Evolutionary conservation across 805 yeast genomes (phyloP), one percentile per base, ranked within the genome.

Genomic region (Kuraishia borneana): DNA sequence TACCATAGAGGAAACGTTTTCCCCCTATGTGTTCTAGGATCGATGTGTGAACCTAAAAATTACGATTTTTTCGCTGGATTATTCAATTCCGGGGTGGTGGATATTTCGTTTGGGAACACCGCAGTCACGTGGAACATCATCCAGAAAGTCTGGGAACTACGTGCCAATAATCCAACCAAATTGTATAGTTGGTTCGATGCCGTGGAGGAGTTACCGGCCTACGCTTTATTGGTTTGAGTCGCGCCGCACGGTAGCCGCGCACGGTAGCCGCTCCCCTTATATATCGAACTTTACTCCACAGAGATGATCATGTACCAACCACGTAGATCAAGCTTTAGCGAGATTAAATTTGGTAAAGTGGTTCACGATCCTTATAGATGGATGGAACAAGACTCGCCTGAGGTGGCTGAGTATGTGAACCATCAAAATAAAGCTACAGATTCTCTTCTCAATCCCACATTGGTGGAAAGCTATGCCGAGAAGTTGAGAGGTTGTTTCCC

Each of bases 361-460:
- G 26, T 28, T 13, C 10, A 18, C 14, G 39, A 36, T 17, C 39
- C 39, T 12, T 36, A 36, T 25, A 32, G 39, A 4, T 36, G 39
- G 39, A 36, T 36, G 36, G 39, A 36, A 20, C 26, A 36, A n/a
- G 16, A 28, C 12, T 33, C 36, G 10, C 18, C 18, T 18, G 39
- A 33, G 26, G 33, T 36, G 3, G 18, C 5, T 17, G 26, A 21
- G n/a, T 36, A 21, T 30, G 25, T 36, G 6, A 33, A 36, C 14
- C 32, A 28, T 16, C 36, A 33, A 6, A 36, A 36, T 25, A 8
- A 16, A 23, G 8, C 13, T 8, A 18, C 31, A 19, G 36, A 36
- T n/a, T 14, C 20, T 12, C 21, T 8, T n/a, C 9, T 33, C 5
- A 20, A 10, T 3, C 3, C 9, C n/a, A 7, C 9, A 5, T n/a